Evolutionary conservation across 1,284 basidiomycete species (phyloP).

Genomic region (Cutaneotrichosporon sp.): DNA sequence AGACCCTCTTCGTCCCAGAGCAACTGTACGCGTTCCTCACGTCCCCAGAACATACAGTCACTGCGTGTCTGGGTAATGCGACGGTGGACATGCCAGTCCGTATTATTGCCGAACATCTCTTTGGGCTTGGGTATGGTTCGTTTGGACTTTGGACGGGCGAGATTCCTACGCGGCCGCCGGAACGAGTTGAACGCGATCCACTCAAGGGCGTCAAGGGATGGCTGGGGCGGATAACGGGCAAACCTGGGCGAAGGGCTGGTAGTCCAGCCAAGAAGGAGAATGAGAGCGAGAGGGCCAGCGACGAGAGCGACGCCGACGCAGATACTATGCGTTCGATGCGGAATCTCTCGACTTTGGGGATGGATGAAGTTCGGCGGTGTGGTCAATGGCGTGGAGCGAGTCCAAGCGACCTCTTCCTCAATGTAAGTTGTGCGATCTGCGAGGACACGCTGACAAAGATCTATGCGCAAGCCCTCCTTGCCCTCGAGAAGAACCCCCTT

Average conservation of each 20-base stretch:
- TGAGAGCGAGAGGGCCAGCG: conserved; percentile 4
- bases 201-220: conserved; percentile 17
- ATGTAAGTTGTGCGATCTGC: background rate
- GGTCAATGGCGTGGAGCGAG: conserved; percentile 31
- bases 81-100: conserved; percentile 28
- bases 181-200: background rate
- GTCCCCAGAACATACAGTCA: conserved; percentile 24
- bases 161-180: background rate
- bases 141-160: conserved; percentile 21
- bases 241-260: background rate
- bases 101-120: conserved; percentile 30
- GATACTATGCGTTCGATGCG: conserved; percentile 17
- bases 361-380: conserved; percentile 29
- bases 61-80: conserved; percentile 23
- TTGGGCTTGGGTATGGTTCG: conserved; percentile 24
- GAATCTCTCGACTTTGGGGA: conserved; percentile 20
- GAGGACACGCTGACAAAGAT: conserved; percentile 23
- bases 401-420: conserved; percentile 32
- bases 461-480: conserved; percentile 32
- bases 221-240: conserved; percentile 4
- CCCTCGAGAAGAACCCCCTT: conserved; percentile 32
- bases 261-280: background rate
- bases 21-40: conserved; percentile 26
- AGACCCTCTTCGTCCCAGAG: conserved; percentile 21
- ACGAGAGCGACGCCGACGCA: conserved; percentile 18